Conservation (phyloP, 257 asterid genomes). For the Gentiana macrophylla region DNA sequence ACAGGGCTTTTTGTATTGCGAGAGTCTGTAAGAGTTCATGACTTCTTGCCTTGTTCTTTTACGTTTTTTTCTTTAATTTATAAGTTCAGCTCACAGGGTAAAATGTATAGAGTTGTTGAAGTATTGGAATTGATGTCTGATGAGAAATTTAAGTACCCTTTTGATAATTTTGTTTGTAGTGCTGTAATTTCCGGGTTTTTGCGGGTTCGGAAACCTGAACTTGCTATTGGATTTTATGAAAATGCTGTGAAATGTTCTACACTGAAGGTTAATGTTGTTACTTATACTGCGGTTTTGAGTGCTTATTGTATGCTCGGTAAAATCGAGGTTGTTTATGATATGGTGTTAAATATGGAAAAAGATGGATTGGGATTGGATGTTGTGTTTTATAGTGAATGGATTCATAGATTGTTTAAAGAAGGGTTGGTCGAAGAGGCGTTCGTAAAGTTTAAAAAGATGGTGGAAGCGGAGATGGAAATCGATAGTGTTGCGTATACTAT, state of each 20-base stretch:
- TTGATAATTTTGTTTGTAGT: slow-evolving; percentile 59
- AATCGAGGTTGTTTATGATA: slow-evolving; percentile 34
- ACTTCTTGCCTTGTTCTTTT: slow-evolving; percentile 49
- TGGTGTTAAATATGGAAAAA: slow-evolving; percentile 45
- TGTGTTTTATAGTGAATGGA: slow-evolving; percentile 69
- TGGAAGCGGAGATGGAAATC: slow-evolving; percentile 29
- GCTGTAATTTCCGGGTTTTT: slow-evolving; percentile 67
- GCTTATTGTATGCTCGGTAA: slow-evolving; percentile 52
- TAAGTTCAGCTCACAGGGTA: slow-evolving; percentile 41
- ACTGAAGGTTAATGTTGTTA: slow-evolving; percentile 44
- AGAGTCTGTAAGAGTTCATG: slow-evolving; percentile 24
- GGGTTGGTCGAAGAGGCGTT: slow-evolving; percentile 51
- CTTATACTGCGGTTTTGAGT: slow-evolving; percentile 50
- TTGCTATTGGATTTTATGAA: slow-evolving; percentile 61
- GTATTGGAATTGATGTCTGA: slow-evolving; percentile 47
- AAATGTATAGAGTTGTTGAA: slow-evolving; percentile 52
- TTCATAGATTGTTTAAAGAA: slow-evolving; percentile 41
- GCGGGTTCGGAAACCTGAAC: slow-evolving; percentile 62
- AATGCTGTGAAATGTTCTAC: slow-evolving; percentile 44
- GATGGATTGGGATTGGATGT: slow-evolving; percentile 43
- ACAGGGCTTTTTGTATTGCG: slow-evolving; percentile 35
- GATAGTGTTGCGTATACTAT: slow-evolving; percentile 58
- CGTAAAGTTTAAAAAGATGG: slow-evolving; percentile 35
- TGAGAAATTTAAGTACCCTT: slow-evolving; percentile 43
- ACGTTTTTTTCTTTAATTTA: slow-evolving; percentile 42